Conservation (phyloP, 78 protist species). For the Corallochytrium limacisporum region DNA sequence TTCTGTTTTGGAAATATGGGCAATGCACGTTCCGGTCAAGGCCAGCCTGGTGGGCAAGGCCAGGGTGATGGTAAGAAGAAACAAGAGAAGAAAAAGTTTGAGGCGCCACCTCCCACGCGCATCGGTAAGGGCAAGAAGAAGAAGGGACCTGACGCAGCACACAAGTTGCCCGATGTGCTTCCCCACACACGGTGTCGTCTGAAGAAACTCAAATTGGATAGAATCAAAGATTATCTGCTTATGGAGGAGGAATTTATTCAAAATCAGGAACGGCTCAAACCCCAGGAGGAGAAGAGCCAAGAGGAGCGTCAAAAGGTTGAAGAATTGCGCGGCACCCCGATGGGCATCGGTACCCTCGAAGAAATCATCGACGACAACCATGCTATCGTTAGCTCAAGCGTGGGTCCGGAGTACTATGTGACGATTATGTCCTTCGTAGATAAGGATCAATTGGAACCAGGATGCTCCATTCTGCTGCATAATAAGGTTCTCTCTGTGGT, state of each 20-base stretch:
- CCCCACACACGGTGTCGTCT: constrained; percentile 89
- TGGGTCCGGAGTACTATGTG: constrained; percentile 97
- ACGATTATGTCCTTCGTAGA: constrained; percentile 91
- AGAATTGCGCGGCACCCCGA: constrained; percentile 95
- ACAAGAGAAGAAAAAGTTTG: constrained; percentile 32
- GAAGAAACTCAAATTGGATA: constrained; percentile 77
- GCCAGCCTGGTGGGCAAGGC: not conserved
- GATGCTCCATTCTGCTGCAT: constrained; percentile 79
- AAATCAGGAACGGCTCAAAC: constrained; percentile 80
- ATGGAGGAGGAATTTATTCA: constrained; percentile 96
- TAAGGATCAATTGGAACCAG: constrained; percentile 88
- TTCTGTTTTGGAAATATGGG: not conserved
- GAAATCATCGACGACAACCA: constrained; percentile 98
- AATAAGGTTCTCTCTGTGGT: constrained; percentile 80
- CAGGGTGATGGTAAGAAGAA: constrained; percentile 6
- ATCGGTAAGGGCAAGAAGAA: constrained; percentile 70
- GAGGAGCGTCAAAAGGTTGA: constrained; percentile 78
- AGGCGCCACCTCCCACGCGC: constrained; percentile 76
- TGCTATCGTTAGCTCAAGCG: constrained; percentile 76
- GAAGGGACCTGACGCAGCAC: constrained; percentile 13
- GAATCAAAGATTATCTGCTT: constrained; percentile 92
- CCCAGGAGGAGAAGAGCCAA: constrained; percentile 71
- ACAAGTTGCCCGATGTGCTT: constrained; percentile 32
- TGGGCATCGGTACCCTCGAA: constrained; percentile 93
- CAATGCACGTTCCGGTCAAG: constrained; percentile 4